phyloP scores from a whole-genome alignment of 192 early-diverging fungal genomes.

The Helicostylum pulchrum region DNA sequence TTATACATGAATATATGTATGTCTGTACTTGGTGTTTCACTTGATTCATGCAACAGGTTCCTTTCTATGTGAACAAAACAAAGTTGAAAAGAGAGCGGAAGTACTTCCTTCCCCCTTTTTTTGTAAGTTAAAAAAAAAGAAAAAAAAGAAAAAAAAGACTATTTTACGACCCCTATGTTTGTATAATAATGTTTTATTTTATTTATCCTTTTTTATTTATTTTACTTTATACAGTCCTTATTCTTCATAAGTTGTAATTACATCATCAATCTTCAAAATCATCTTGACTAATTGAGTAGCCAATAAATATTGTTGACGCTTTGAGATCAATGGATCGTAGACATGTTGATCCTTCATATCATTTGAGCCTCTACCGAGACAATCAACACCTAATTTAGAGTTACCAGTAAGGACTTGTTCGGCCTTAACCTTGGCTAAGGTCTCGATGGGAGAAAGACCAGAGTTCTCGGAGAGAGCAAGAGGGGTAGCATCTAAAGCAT shows the following conservation, averaged over 20 bases:
- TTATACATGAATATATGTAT: too few species aligned
- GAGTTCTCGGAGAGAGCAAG: conserved; percentile 90
- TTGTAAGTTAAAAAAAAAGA: too few species aligned
- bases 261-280: conserved; percentile 96
- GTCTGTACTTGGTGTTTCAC: too few species aligned
- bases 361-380: conserved; percentile 87
- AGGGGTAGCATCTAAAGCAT: conserved; percentile 87
- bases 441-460: conserved; percentile 94
- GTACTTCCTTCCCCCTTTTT: too few species aligned
- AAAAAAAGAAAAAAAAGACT: too few species aligned
- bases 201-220: too few species aligned
- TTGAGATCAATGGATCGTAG: conserved; percentile 96
- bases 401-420: conserved; percentile 87
- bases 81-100: too few species aligned
- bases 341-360: conserved; percentile 88
- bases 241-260: conserved; percentile 48
- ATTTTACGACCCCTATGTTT: too few species aligned
- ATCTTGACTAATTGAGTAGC: conserved; percentile 61
- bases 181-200: too few species aligned
- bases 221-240: too few species aligned
- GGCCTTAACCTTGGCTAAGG: conserved; percentile 92
- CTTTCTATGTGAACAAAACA: too few species aligned
- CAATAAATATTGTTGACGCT: conserved; percentile 80
- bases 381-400: conserved; percentile 91
- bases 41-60: too few species aligned